Conservation (phyloP, 305 asterid genomes). For the Fraxinus greggii region DNA sequence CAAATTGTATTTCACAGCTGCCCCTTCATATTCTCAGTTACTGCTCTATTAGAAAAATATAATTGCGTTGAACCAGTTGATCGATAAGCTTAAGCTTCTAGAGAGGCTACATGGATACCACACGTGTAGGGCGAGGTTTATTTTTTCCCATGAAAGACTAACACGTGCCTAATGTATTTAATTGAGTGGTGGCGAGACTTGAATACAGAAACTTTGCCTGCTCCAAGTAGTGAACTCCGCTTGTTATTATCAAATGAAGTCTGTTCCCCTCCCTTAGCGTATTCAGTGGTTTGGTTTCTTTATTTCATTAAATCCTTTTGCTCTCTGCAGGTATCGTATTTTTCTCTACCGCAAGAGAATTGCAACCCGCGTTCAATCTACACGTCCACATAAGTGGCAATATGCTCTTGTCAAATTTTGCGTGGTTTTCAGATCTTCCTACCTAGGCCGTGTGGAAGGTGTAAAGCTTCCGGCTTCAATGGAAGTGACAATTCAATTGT, state of each 20-base stretch:
- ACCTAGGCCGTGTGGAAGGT: background rate
- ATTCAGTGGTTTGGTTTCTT: background rate
- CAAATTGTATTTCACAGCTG: background rate
- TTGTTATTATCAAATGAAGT: background rate
- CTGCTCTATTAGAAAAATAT: background rate
- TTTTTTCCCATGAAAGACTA: no score
- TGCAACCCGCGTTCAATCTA: background rate
- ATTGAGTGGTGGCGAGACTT: background rate
- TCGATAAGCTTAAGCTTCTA: background rate
- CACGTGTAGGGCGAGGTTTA: background rate
- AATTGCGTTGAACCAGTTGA: background rate
- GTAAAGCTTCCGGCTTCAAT: background rate
- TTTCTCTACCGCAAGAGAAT: background rate
- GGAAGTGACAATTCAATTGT: background rate
- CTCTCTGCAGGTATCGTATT: background rate
- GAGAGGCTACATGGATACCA: background rate
- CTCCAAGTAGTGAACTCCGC: background rate
- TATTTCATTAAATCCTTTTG: background rate
- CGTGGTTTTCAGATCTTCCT: background rate
- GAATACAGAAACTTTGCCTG: no score
- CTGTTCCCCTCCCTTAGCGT: background rate
- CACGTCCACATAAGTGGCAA: background rate
- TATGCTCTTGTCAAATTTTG: background rate
- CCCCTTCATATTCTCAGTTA: background rate
- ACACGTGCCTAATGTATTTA: no score